A percentile compares a stretch with the other conserved stretches of the same genome.
phyloP scores from a whole-genome alignment of 1,284 basidiomycete genomes.

The Heterobasidion occidentale region DNA sequence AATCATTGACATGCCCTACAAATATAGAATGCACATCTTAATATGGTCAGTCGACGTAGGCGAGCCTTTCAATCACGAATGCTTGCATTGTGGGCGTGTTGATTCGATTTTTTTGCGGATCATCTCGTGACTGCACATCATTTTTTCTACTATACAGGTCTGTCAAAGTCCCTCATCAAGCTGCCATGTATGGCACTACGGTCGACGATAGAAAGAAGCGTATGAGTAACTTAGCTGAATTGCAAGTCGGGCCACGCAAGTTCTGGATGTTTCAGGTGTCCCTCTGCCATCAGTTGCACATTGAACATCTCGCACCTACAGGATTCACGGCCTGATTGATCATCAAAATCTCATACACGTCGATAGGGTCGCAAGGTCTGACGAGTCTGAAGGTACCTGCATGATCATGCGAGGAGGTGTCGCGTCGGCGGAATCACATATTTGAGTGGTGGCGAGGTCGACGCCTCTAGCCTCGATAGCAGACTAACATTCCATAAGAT shows the following conservation, averaged over 20 bases:
- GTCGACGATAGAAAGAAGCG: too few relatives aligned
- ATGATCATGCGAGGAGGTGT: slow-evolving; percentile 58
- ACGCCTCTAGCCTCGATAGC: slow-evolving; percentile 52
- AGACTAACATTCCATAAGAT: slow-evolving; percentile 63
- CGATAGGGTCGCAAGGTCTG: slow-evolving; percentile 37
- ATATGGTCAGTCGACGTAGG: too few relatives aligned
- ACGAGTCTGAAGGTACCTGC: slow-evolving; percentile 53
- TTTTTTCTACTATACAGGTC: too few relatives aligned
- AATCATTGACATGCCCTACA: not conserved
- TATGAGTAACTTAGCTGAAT: too few relatives aligned
- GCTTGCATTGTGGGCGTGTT: not conserved
- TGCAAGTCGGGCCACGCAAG: too few relatives aligned
- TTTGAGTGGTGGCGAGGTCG: slow-evolving; percentile 66
- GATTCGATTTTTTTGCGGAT: not conserved
- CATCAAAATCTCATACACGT: slow-evolving; percentile 73
- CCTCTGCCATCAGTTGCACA: too few relatives aligned
- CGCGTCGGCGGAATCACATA: slow-evolving; percentile 46
- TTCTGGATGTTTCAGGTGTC: too few relatives aligned
- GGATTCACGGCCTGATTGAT: slow-evolving; percentile 61
- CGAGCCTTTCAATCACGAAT: not conserved
- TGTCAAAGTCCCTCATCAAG: too few relatives aligned
- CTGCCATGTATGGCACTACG: too few relatives aligned
- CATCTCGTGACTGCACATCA: not conserved
- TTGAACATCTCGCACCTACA: too few relatives aligned
- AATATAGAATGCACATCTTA: too few relatives aligned